Conservation (phyloP, 129 eudicot genomes). For the Artemisia annua region DNA sequence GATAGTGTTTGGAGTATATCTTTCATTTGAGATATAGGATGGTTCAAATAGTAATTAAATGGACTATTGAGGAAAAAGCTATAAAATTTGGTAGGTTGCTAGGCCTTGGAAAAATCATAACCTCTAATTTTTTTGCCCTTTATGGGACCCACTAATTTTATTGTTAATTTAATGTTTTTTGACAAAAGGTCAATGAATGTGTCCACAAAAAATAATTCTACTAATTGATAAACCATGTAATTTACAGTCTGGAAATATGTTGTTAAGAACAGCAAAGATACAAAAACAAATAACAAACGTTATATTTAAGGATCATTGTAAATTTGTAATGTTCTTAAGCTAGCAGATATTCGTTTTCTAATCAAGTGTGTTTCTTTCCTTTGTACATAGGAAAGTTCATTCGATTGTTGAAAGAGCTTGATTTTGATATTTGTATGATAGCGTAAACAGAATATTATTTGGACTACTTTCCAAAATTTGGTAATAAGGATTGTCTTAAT, state of each 20-base stretch:
- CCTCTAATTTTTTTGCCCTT: constrained; percentile 23
- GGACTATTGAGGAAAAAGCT: background rate
- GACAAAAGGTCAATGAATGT: constrained; percentile 20
- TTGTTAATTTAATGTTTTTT: constrained; percentile 10
- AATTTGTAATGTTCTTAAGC: constrained; percentile 12
- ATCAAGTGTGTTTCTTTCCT: constrained; percentile 3
- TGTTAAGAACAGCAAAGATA: background rate
- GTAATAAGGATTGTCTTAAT: constrained; percentile 19
- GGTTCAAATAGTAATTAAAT: constrained; percentile 20
- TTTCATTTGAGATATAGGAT: background rate
- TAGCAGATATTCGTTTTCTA: constrained; percentile 3
- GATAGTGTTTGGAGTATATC: constrained; percentile 6
- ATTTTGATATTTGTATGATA: constrained; percentile 22
- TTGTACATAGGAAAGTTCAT: constrained; percentile 9
- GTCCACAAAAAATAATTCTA: background rate
- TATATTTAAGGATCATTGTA: background rate
- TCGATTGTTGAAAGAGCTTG: background rate
- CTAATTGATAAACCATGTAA: too few relatives aligned
- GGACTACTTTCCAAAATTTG: constrained; percentile 6
- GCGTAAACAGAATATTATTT: constrained; percentile 14
- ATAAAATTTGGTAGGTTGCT: constrained; percentile 13
- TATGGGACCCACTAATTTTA: constrained; percentile 8
- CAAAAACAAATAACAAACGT: background rate
- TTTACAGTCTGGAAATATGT: too few relatives aligned
- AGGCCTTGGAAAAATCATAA: constrained; percentile 13